Evolutionary conservation across 2,329 filamentous ascomycete species (phyloP), one percentile per base, ranked within the genome.

Genomic region (Fusarium xylarioides): DNA sequence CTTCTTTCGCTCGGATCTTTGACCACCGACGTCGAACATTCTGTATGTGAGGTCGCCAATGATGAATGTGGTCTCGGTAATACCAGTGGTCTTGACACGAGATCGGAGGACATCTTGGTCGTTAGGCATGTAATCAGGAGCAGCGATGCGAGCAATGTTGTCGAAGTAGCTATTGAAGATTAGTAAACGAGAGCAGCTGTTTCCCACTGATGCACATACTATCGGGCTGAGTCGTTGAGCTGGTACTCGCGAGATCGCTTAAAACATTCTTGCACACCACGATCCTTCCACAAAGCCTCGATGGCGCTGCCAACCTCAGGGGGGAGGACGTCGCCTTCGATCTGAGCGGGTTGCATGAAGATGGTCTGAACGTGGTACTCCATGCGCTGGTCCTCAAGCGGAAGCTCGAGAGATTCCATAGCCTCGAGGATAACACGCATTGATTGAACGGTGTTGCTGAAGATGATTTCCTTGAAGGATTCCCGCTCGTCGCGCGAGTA

Each of bases 321-420:
- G n/a, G 95, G 95, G 42, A 98, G 88, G 77, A 94, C 94, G 80
- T 98, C 95, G 73, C 95, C 95, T 85, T 98, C 95, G 74, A 98
- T 98, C 86, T 98, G 95, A 73, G 94, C 93, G 56, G 95, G 95
- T 83, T 98, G 95, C 94, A 97, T 97, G 88, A 98, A 98, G 83
- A 98, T 97, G 80, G 95, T 97, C 87, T 98, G 95, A 64, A 98
- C 95, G 82, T 98, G 95, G 85, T 97, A 97, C 85, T 98, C 95
- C 87, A 95, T 94, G 79, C 94, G 91, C 82, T 93, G 93, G 81
- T 97, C 95, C 82, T 96, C 94, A 60, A 98, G 90, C 30, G 95
- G 95, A 28, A 98, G 88, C 83, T 91, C 90, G 42, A 91, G 85
- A 23, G 89, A 90, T 81, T 91, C 90, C 90, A 91, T 91, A 47